Base-by-base conservation (phyloP, 2,329 filamentous ascomycete genomes). In the Periconia sp. region DNA sequence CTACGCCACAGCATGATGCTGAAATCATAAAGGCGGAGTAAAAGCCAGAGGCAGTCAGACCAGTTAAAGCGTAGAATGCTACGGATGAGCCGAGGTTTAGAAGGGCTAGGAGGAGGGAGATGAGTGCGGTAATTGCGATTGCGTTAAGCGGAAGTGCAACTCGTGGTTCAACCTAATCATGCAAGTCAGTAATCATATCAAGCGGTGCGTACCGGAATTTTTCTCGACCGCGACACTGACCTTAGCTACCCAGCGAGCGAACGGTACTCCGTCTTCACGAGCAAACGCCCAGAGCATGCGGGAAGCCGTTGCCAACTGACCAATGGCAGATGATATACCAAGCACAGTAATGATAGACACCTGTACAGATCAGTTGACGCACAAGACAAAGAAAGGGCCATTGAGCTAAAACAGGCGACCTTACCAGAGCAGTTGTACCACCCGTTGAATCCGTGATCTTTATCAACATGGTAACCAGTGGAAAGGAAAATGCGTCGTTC, bases 111-210 rank as follows among this genome's bases (percentile, higher is more conserved):
- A 61, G 53, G 15, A 60, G 47, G 1, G 43, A 46, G 33, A 56
- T 33, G 5, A 33, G 23, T 11, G 50, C 49, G 2, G 52, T 53
- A 9, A 54, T 51, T 45, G 73, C 63, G 52, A 80, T 73, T 1
- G 76, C 68, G 57, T 78, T 77, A 19, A 79, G 65, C 1, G 77
- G 77, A 5, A 57, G 31, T 15, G 45, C 18, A 33, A 7, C 6
- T 23, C 35, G 15, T 33, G 56, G 18, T 27, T 50, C 44, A 23
- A 55, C 37, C 43, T 40, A 48, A 57, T 10, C 69, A 68, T 8
- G 62, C 35, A 44, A 17, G 14, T 19, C 52, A 17, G 30, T n/a
- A 19, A 30, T 18, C 11, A 17, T 37, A 19, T n/a, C 31, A 19
- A 35, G 47, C 44, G 14, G 53, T 40, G 13, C 20, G 15, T 41